phyloP scores from a whole-genome alignment of 2,329 filamentous ascomycete genomes.

The Zymoseptoria pseudotritici region DNA sequence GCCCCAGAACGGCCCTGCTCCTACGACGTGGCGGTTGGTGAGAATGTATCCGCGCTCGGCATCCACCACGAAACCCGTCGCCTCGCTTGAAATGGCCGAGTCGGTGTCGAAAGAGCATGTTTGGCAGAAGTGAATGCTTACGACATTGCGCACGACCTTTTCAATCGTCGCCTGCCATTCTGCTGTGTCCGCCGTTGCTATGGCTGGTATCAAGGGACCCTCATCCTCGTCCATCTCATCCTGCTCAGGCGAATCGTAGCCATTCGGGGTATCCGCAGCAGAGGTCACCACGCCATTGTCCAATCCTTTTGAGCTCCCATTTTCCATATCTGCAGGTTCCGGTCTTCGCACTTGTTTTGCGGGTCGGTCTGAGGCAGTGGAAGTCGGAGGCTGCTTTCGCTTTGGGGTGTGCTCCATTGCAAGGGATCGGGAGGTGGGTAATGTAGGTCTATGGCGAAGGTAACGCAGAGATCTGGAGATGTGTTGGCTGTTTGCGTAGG shows the following conservation, averaged over 20 bases:
- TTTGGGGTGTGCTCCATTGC: slow-evolving; percentile 26
- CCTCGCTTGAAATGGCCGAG: slow-evolving; percentile 83
- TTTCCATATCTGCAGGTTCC: slow-evolving; percentile 16
- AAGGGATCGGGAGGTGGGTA: not conserved
- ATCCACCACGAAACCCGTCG: slow-evolving; percentile 96
- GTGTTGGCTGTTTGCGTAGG: not conserved
- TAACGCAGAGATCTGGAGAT: not conserved
- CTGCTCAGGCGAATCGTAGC: slow-evolving; percentile 34
- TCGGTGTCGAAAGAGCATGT: slow-evolving; percentile 99
- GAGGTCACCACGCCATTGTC: slow-evolving; percentile 26
- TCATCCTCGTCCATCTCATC: slow-evolving; percentile 31
- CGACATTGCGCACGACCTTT: slow-evolving; percentile 86
- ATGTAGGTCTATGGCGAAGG: not conserved
- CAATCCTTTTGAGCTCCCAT: slow-evolving; percentile 6
- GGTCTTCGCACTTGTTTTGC: slow-evolving; percentile 29
- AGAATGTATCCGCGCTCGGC: slow-evolving; percentile 70
- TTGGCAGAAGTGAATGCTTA: slow-evolving; percentile 98
- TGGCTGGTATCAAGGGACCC: slow-evolving; percentile 38
- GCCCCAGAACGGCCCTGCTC: slow-evolving; percentile 92
- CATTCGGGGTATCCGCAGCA: slow-evolving; percentile 28
- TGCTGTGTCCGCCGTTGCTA: slow-evolving; percentile 54
- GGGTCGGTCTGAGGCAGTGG: slow-evolving; percentile 25
- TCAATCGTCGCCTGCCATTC: slow-evolving; percentile 97
- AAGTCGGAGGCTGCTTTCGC: slow-evolving; percentile 31
- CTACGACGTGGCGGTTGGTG: slow-evolving; percentile 71